These are phyloP conservation scores for Rosa chinensis DNA, from an alignment of 306 rosid species.

Conservation along the genomic window DNA sequence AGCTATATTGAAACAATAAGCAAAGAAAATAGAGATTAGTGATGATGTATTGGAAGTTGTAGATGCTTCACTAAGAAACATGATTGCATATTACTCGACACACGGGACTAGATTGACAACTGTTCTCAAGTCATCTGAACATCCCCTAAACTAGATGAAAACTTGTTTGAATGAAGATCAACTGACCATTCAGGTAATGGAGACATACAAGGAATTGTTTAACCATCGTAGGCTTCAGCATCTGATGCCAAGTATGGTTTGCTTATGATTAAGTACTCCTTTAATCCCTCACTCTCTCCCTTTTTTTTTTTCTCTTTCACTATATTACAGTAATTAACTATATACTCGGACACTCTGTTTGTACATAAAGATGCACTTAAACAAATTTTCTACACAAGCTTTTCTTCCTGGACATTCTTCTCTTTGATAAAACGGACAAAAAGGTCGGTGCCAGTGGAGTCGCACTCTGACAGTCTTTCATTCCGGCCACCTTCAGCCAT, in stretches of 20 bases:
- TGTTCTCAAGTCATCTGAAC: neutral
- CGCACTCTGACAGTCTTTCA: constrained; percentile 42
- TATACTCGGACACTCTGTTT: constrained; percentile 10
- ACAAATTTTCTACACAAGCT: constrained; percentile 43
- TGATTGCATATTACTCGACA: neutral
- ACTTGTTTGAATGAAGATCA: neutral
- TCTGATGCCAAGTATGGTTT: constrained; percentile 32
- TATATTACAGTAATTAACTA: constrained; percentile 17
- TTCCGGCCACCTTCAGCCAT: constrained; percentile 71
- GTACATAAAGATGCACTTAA: constrained; percentile 19
- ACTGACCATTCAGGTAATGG: constrained; percentile 11
- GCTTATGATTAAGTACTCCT: neutral
- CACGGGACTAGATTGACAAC: neutral
- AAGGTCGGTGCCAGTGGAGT: constrained; percentile 54
- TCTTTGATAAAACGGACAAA: constrained; percentile 63
- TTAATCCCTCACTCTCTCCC: neutral
- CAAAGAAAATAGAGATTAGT: no score
- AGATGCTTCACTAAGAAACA: neutral
- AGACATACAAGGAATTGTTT: neutral
- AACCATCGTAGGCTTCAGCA: constrained; percentile 23
- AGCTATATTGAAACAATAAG: no score
- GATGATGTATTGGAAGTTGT: no score
- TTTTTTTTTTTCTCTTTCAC: neutral
- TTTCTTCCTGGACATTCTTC: constrained; percentile 30
- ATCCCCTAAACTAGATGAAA: neutral